Base-by-base conservation (phyloP, 2,329 filamentous ascomycete genomes). In the Alternaria atra region DNA sequence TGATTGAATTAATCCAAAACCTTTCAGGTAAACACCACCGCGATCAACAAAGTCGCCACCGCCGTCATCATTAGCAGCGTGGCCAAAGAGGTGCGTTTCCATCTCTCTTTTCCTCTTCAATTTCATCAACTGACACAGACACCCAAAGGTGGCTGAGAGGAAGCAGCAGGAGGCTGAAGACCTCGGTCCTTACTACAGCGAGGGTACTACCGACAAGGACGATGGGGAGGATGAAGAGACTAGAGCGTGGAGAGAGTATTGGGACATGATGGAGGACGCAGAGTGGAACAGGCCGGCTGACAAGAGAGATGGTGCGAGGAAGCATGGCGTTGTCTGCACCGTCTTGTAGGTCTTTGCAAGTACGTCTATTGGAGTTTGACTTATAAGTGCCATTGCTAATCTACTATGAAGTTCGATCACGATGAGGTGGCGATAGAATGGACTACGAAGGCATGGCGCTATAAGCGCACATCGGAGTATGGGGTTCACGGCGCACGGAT, bases 141-240 rank as follows among this genome's bases (percentile, higher is more conserved):
- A 35, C 34, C 34, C 13, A 5, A 15, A 35, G 34, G 13, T 4
- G 13, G 34, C 34, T 35, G 13, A 8, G 7, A 17, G 7, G n/a
- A 6, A 39, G 35, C 32, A 15, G 12, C 7, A 34, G 32, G 32
- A 35, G 13, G 17, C 37, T 8, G 37, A 39, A 5, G 37, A 39
- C 7, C 8, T 20, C 17, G 8, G 20, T 8, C 15, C 6, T 37
- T 17, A 17, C 15, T n/a, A 37, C 15, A 37, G 15, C 35, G 15
- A 17, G 6, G 35, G 15, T n/a, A 37, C 6, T 7, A 8, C 2
- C 15, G 15, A 37, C 8, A 7, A 37, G 15, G 6, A 37, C 6
- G 6, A 0, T 9, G 15, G 20, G 20, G 20, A 20, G 20, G 2
- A 20, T 20, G 20, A 20, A 2, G 27, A 17, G n/a, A 0, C 0